phyloP scores from a whole-genome alignment of 2,329 filamentous ascomycete genomes.

The Pestalotiopsis sp. region DNA sequence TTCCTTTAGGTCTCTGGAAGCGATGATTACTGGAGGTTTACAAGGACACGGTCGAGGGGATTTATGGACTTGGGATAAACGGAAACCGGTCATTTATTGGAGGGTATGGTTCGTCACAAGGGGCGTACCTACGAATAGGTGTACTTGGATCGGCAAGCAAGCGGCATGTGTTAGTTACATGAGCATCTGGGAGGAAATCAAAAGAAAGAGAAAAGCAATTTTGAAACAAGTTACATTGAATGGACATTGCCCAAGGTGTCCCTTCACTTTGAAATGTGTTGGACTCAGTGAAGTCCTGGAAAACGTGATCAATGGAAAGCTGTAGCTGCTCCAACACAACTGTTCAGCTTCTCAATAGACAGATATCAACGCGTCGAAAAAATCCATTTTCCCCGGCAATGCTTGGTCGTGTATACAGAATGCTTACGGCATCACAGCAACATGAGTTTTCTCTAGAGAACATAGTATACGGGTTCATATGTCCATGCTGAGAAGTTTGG shows the following conservation, averaged over 20 bases:
- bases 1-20: neutral
- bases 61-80: neutral
- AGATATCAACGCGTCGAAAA: no score
- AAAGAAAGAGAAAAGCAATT: conserved; percentile 11
- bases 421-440: no score
- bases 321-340: no score
- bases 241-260: neutral
- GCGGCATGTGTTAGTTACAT: neutral
- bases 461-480: no score
- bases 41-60: neutral
- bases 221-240: neutral
- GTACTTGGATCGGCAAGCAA: neutral
- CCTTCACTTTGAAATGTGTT: no score
- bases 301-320: no score
- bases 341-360: no score
- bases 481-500: no score
- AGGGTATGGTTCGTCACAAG: neutral
- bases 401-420: no score
- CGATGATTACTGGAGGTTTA: neutral
- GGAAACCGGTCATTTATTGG: neutral
- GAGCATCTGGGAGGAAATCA: neutral
- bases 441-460: no score
- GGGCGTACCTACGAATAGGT: neutral
- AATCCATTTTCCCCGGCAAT: no score
- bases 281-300: no score